These are phyloP conservation scores for Lepidium campestre DNA, from an alignment of 441 rosid species.

Conservation along the genomic window DNA sequence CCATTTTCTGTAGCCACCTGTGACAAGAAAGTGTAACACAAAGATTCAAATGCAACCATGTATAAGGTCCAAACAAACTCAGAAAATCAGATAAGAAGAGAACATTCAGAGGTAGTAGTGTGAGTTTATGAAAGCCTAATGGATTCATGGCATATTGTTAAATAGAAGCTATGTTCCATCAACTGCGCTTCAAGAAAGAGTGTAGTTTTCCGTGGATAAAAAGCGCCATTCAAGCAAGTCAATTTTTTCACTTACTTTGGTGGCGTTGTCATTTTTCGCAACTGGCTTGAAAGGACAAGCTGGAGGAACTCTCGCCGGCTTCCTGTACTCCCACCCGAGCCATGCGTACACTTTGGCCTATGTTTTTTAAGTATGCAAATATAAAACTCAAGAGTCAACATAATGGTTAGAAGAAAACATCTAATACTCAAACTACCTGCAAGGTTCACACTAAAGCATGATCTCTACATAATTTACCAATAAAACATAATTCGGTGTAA, in stretches of 20 bases:
- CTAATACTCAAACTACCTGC: neutral
- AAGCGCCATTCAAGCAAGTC: neutral
- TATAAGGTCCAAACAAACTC: neutral
- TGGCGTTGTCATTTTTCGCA: slow-evolving; percentile 28
- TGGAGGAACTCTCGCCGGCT: slow-evolving; percentile 76
- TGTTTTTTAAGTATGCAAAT: neutral
- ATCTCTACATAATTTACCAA: neutral
- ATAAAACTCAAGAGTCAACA: neutral
- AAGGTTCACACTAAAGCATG: neutral
- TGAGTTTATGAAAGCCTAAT: slow-evolving; percentile 1
- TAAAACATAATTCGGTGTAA: neutral
- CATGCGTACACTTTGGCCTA: slow-evolving; percentile 55
- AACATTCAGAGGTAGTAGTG: neutral
- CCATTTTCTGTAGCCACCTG: slow-evolving; percentile 22
- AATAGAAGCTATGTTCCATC: neutral
- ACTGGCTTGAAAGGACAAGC: slow-evolving; percentile 77
- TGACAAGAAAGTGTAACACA: neutral
- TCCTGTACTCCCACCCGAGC: slow-evolving; percentile 96
- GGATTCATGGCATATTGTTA: neutral
- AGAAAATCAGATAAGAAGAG: neutral
- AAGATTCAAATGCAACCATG: neutral
- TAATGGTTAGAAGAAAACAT: neutral
- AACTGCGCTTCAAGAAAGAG: neutral
- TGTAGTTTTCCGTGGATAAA: neutral
- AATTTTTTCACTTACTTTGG: slow-evolving; percentile 37